These are phyloP conservation scores for Aquilaria agallochum DNA, from an alignment of 441 rosid species.

Conservation along the genomic window DNA sequence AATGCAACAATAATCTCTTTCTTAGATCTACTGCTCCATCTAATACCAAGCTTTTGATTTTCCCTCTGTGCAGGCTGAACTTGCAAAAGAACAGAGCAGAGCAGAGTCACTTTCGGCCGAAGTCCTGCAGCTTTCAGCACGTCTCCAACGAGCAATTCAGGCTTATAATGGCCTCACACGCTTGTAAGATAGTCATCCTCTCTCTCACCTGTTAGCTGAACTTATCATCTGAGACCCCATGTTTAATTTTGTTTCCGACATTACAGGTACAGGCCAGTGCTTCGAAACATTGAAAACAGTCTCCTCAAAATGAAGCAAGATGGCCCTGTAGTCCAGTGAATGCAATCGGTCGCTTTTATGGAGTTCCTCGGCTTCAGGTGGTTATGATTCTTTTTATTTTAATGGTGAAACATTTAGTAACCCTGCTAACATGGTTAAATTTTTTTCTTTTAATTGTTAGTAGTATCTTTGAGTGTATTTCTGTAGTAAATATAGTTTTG, in stretches of 20 bases:
- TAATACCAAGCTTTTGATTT: neutral
- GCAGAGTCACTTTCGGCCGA: constrained; percentile 84
- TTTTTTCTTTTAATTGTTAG: too few relatives aligned
- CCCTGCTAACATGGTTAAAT: too few relatives aligned
- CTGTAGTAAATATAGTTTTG: too few relatives aligned
- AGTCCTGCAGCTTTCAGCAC: constrained; percentile 76
- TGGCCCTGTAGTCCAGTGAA: constrained; percentile 48
- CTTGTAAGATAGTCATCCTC: constrained; percentile 40
- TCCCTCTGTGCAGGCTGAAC: constrained; percentile 46
- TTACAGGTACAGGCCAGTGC: constrained; percentile 84
- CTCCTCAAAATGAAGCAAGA: constrained; percentile 91
- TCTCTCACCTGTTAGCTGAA: neutral
- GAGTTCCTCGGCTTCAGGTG: too few relatives aligned
- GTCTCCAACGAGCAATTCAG: constrained; percentile 79
- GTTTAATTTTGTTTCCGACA: constrained; percentile 8
- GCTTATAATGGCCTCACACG: constrained; percentile 76
- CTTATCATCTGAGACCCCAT: constrained; percentile 1
- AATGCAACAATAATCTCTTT: neutral
- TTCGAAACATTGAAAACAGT: constrained; percentile 75
- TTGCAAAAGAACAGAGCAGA: constrained; percentile 80
- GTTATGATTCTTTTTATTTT: too few relatives aligned
- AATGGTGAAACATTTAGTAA: too few relatives aligned
- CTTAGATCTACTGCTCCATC: neutral
- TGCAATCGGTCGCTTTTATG: neutral
- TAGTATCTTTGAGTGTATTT: too few relatives aligned